These are phyloP conservation scores for Panaeolus cyanescens DNA, from an alignment of 768 basidiomycete species.

Conservation along the genomic window DNA sequence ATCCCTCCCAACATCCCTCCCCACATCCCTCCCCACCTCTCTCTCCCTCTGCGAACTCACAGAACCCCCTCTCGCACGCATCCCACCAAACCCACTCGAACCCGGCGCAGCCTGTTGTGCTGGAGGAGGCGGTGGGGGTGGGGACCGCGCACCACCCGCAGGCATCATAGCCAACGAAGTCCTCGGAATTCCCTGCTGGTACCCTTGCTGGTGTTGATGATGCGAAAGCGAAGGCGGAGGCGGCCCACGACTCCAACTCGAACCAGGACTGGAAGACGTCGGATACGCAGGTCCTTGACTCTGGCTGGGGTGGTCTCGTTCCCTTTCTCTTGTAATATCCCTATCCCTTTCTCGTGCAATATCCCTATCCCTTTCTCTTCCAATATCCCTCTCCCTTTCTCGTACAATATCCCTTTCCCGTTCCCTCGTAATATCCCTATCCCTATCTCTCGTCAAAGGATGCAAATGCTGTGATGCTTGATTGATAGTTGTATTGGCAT, in stretches of 20 bases:
- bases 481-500: too few relatives aligned
- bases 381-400: not conserved
- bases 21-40: not conserved
- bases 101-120: not conserved
- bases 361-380: not conserved
- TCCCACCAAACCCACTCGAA: not conserved
- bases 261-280: not conserved
- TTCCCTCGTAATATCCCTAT: too few relatives aligned
- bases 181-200: too few relatives aligned
- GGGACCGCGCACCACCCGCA: not conserved
- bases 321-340: not conserved
- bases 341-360: not conserved
- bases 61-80: not conserved
- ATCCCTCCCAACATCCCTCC: not conserved
- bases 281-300: not conserved
- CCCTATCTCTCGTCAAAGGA: not conserved
- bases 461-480: not conserved
- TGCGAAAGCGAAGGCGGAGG: not conserved
- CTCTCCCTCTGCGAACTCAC: not conserved
- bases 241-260: not conserved
- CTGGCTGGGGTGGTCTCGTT: not conserved
- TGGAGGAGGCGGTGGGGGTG: not conserved
- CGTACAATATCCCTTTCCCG: not conserved
- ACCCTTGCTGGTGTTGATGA: too few relatives aligned
- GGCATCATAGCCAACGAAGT: not conserved